Evolutionary conservation across 805 yeast species (phyloP), one percentile per base, ranked within the genome.

Genomic region (Kodamaea kakaduensis): DNA sequence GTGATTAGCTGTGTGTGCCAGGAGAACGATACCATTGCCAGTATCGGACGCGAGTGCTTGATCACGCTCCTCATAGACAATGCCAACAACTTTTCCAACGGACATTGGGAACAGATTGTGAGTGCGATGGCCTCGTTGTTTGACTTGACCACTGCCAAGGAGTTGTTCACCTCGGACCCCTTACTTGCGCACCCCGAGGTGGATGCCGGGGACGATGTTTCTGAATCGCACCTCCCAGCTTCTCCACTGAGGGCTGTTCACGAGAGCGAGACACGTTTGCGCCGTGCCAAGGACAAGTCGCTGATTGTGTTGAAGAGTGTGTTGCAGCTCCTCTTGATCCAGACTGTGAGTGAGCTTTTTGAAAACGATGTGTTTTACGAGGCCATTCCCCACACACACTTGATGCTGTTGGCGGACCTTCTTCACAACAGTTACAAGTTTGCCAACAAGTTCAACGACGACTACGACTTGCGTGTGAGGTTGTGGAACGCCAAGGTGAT

Each of bases 11-110:
- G 98, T 60, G 86, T 93, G 33, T 87, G 96, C 49, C 98, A 93
- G 58, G 96, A 89, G 49, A 90, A 93, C 56, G 98, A 93, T 51
- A 89, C 97, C 0, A 88, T 94, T 49, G 94, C 97, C 0, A 73
- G 95, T 49, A 90, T 90, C 45, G 99, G 98, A 21, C 75, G 94
- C 51, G 77, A 90, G 6, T 89, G 98, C 56, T 69, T 93, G 40
- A 82, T 84, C 46, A 84, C 81, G 45, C 67, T 93, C 42, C 72
- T 93, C 38, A 61, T 80, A n/a, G 83, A 83, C 44, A 94, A 93
- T 53, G 75, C 80, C 45, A 47, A 59, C 6, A 78, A 77, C 48
- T 86, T 93, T 52, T 55, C 60, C 14, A 69, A 62, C 8, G 61
- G 61, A 5, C 90, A 94, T 47, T 93, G 99, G 99, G 62, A 61